These are phyloP conservation scores for Daldinia sp. DNA, from an alignment of 2,329 filamentous ascomycete genomes.

Conservation along the genomic window DNA sequence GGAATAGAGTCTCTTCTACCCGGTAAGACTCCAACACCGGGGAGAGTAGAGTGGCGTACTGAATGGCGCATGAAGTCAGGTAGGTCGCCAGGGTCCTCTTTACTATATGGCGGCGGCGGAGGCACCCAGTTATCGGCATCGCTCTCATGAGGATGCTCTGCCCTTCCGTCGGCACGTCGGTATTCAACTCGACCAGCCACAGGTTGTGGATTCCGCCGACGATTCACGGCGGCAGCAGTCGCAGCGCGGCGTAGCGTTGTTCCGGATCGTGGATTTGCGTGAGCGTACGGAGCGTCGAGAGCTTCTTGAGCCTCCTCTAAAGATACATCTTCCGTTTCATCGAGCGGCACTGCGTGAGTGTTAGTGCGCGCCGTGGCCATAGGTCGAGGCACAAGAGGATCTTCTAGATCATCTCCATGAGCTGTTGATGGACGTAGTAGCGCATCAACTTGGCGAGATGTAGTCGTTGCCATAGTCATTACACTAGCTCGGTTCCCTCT, in stretches of 20 bases:
- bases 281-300: slow-evolving; percentile 75
- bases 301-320: slow-evolving; percentile 66
- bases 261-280: slow-evolving; percentile 74
- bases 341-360: slow-evolving; percentile 39
- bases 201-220: slow-evolving; percentile 69
- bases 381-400: slow-evolving; percentile 62
- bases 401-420: slow-evolving; percentile 53
- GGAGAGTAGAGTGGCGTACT: slow-evolving; percentile 58
- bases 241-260: slow-evolving; percentile 76
- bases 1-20: slow-evolving; percentile 30
- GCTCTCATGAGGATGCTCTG: slow-evolving; percentile 82
- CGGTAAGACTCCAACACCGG: slow-evolving; percentile 43
- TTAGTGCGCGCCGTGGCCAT: slow-evolving; percentile 50
- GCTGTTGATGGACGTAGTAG: slow-evolving; percentile 47
- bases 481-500: slow-evolving; percentile 58
- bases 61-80: slow-evolving; percentile 64
- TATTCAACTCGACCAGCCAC: slow-evolving; percentile 66
- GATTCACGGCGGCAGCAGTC: slow-evolving; percentile 77
- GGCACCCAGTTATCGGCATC: slow-evolving; percentile 91
- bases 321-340: slow-evolving; percentile 56
- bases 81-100: slow-evolving; percentile 66
- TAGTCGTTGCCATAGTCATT: slow-evolving; percentile 59
- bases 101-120: slow-evolving; percentile 81
- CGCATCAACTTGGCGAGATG: slow-evolving; percentile 43
- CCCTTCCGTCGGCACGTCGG: slow-evolving; percentile 72